phyloP scores from a whole-genome alignment of 2,329 filamentous ascomycete genomes.

The Trichoderma simmonsii region DNA sequence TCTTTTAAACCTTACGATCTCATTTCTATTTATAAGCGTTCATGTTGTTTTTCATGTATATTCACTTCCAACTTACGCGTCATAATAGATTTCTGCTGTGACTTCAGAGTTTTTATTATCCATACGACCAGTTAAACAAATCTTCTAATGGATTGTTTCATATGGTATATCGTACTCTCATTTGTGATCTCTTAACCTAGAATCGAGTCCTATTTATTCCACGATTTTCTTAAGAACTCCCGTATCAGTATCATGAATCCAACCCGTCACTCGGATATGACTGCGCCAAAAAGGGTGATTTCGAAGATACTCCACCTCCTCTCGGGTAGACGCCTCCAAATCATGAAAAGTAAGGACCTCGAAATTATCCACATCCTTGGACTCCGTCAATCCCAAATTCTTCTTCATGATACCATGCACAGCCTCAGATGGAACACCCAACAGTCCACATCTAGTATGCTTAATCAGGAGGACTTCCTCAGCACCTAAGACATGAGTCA shows the following conservation, averaged over 20 bases:
- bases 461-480: not conserved
- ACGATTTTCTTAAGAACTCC: not conserved
- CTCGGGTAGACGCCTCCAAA: not conserved
- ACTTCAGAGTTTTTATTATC: too few relatives aligned
- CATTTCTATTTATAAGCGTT: not conserved
- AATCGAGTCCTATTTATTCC: not conserved
- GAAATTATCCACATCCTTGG: not conserved
- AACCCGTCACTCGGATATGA: not conserved
- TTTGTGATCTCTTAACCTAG: not conserved
- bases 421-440: not conserved
- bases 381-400: not conserved
- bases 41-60: too few relatives aligned
- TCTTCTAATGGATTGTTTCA: not conserved
- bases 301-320: slow-evolving; percentile 2
- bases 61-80: too few relatives aligned
- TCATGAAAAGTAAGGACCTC: not conserved
- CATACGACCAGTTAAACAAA: not conserved
- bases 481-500: not conserved
- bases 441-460: not conserved
- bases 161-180: not conserved
- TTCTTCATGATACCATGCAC: not conserved
- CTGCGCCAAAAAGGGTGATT: not conserved
- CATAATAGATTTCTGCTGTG: too few relatives aligned
- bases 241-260: slow-evolving; percentile 5
- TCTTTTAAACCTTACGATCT: not conserved